Evolutionary conservation across 164 flowering plant species (phyloP), one percentile per base, ranked within the genome.

Genomic region (Nymphaea thermarum): DNA sequence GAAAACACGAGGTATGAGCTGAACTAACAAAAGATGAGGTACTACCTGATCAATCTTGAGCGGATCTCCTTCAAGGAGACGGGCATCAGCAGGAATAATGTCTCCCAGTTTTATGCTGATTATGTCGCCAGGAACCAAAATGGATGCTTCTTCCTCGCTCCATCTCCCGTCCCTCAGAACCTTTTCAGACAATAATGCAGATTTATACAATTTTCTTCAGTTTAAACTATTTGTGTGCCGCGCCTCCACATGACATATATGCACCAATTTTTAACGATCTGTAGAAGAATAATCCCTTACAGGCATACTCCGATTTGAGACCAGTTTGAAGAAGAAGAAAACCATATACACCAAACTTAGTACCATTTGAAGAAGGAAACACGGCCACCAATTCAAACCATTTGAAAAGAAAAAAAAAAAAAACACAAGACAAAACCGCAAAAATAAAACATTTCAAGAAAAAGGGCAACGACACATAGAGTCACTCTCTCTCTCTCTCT

Each of bases 51-150:
- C 96, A 63, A 92, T 88, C 76, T 87, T 92, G 66, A 92, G 63
- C 0, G 98, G 96, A 76, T 92, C 96, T 16, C 96, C 98, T 2
- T 88, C 91, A 62, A 90, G 86, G 16, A 90, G 85, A 70, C 98
- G 96, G 68, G 93, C 86, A 87, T 92, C 96, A 8, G 96, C 98
- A 45, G 98, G 95, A 70, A 92, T 66, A 16, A 92, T 92, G 65
- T 90, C 96, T 41, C 98, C 98, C 60, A 90, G 91, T 73, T 90
- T 88, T 14, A 92, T 74, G 69, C 91, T 84, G 61, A 92, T 77
- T n/a, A 89, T 78, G 68, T 92, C 98, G 45, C 98, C 98, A 64
- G 98, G 98, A 64, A 92, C 96, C 66, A 92, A 84, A 69, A 86
- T 60, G 5, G 93, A 62, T 1, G 98, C 90, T 64, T 90, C 96